phyloP scores from a whole-genome alignment of 495 filamentous ascomycete genomes.

The Cercophora samala region DNA sequence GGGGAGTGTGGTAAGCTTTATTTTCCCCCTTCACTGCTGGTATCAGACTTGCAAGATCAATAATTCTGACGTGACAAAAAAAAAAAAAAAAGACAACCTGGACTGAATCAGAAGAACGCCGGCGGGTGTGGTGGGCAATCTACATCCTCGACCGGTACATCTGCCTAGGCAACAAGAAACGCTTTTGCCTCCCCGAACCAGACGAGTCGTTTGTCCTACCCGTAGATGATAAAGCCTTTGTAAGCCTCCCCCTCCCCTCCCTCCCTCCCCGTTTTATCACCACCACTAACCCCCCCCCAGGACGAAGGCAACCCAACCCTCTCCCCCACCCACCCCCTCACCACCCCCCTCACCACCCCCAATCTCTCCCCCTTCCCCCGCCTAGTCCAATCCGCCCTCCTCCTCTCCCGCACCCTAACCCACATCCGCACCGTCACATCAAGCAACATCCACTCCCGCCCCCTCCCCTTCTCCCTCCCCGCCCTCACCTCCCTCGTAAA shows the following conservation, averaged over 20 bases:
- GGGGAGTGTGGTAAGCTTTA: conserved; percentile 30
- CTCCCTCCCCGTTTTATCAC: not conserved
- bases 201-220: conserved; percentile 39
- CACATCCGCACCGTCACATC: conserved; percentile 21
- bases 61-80: too few species aligned
- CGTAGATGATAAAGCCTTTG: conserved; percentile 46
- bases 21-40: too few species aligned
- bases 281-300: conserved; percentile 10
- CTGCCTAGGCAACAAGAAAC: conserved; percentile 43
- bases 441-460: conserved; percentile 7
- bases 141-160: conserved; percentile 48
- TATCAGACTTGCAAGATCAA: too few species aligned
- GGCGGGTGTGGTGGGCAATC: conserved; percentile 52
- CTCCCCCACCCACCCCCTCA: conserved; percentile 14
- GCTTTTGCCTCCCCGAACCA: conserved; percentile 44
- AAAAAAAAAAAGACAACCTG: conserved; percentile 35
- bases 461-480: conserved; percentile 16
- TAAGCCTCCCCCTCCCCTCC: conserved; percentile 17
- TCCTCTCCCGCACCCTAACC: conserved; percentile 29
- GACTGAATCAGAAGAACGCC: conserved; percentile 50
- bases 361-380: conserved; percentile 39
- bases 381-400: conserved; percentile 36
- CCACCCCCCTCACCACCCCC: conserved; percentile 20
- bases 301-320: conserved; percentile 32
- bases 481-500: conserved; percentile 14